Evolutionary conservation across 176 grass and related monocot species (phyloP), one percentile per base, ranked within the genome.

Genomic region (Oryza meyeriana): DNA sequence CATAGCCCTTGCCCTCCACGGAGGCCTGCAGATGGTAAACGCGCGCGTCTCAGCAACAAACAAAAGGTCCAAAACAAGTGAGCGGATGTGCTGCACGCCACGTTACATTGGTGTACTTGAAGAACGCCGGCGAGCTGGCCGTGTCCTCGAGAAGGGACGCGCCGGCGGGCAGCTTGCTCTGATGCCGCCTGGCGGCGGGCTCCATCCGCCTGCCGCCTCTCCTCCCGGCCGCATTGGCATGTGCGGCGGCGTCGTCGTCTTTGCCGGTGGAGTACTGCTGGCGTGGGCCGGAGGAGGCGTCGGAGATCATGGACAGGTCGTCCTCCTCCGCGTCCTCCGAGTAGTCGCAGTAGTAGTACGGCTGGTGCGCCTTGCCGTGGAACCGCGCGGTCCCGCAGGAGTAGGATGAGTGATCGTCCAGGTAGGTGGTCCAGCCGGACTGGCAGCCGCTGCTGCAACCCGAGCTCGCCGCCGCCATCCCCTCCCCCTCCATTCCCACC

Each of bases 391-490:
- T 33, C 62, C 31, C 69, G 61, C 75, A 61, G 83, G 71, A 87
- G 85, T 75, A 90, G 81, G 81, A 94, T 27, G 50, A 69, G 76
- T 75, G 83, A 32, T 90, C 88, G 82, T 95, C 91, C 28, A 99
- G 87, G 85, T 99, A 99, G 77, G 90, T 91, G 34, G 97, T 99
- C 97, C 97, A 99, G 52, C 97, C 97, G 65, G 97, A 99, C 87
- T 95, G 97, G 83, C 97, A 96, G 24, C 96, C 97, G 76, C 97
- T 92, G 93, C 93, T 99, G 88, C 91, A 99, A 64, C 93, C 93
- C 26, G 93, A 99, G 74, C 89, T 90, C 77, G 79, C 79, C 57
- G 86, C 90, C 68, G 90, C 84, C 89, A 75, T 83, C 75, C 75
- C 28, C n/a, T 29, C 65, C 27, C 59, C 85, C 64, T 90, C 77